A percentile compares a stretch with the other conserved stretches of the same genome.
Conservation (phyloP, 2,329 filamentous ascomycete species). For the Diaporthe amygdali region DNA sequence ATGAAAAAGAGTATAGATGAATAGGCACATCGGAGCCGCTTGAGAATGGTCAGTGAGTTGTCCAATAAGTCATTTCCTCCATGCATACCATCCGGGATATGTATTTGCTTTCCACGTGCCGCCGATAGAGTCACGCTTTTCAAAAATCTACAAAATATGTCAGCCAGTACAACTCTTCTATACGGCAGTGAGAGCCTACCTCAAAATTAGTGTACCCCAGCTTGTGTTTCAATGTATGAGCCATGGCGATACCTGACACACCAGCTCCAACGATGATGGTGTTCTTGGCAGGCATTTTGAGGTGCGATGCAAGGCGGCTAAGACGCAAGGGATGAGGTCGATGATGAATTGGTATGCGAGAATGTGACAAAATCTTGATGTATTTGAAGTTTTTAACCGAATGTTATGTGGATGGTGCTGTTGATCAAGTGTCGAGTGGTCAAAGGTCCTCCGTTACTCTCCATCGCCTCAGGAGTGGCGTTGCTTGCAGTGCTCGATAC, state of each 20-base stretch:
- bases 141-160: neutral
- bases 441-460: neutral
- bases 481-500: neutral
- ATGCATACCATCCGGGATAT: neutral
- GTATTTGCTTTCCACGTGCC: neutral
- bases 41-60: neutral
- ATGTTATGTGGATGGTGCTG: neutral
- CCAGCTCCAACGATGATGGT: conserved; percentile 7
- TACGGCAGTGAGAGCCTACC: neutral
- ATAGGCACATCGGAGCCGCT: neutral
- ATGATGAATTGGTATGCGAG: neutral
- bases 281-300: neutral
- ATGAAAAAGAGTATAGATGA: neutral
- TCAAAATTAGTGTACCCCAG: neutral
- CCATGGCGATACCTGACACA: conserved; percentile 5
- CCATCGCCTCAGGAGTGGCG: neutral
- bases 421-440: neutral
- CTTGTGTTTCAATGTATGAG: neutral
- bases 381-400: neutral
- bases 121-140: neutral
- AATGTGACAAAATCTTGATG: neutral
- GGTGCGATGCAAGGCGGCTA: neutral
- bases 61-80: too few relatives aligned
- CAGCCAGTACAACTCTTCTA: rapidly evolving
- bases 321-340: neutral